These are phyloP conservation scores for Teratosphaeria viscida DNA, from an alignment of 2,329 filamentous ascomycete genomes.

Conservation along the genomic window DNA sequence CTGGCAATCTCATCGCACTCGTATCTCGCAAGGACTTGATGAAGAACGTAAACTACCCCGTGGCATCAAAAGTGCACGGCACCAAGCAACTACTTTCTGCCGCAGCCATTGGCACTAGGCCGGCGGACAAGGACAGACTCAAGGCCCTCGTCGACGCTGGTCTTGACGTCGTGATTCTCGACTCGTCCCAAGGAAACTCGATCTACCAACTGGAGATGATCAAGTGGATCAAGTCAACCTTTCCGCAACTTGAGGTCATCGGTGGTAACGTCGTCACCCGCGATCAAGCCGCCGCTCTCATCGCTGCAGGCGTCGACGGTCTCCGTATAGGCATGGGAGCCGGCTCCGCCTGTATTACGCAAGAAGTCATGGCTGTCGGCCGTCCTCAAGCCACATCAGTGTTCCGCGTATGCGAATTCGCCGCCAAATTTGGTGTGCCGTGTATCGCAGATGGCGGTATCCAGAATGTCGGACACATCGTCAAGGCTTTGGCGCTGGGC, in stretches of 20 bases:
- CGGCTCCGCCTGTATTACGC: conserved; percentile 95
- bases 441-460: conserved; percentile 97
- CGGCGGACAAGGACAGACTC: conserved; percentile 81
- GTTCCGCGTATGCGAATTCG: conserved; percentile 80
- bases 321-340: conserved; percentile 98
- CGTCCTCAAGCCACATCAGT: conserved; percentile 91
- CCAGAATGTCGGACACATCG: conserved; percentile 97
- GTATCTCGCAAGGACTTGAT: conserved; percentile 91
- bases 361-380: conserved; percentile 98
- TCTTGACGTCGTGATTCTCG: conserved; percentile 87
- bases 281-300: conserved; percentile 85
- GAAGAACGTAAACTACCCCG: conserved; percentile 96
- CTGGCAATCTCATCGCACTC: conserved; percentile 57
- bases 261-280: conserved; percentile 97
- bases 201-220: conserved; percentile 99
- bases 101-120: conserved; percentile 88
- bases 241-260: conserved; percentile 82
- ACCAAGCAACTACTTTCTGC: conserved; percentile 97
- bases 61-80: conserved; percentile 89
- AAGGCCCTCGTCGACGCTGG: conserved; percentile 86
- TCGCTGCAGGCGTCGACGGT: conserved; percentile 89
- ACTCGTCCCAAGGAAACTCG: conserved; percentile 95
- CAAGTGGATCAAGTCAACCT: conserved; percentile 84
- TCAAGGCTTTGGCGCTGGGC: conserved; percentile 92
- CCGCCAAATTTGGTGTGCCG: conserved; percentile 85